Evolutionary conservation across 192 early-diverging fungal species (phyloP), one percentile per base, ranked within the genome.

Genomic region (Coemansia sp.): DNA sequence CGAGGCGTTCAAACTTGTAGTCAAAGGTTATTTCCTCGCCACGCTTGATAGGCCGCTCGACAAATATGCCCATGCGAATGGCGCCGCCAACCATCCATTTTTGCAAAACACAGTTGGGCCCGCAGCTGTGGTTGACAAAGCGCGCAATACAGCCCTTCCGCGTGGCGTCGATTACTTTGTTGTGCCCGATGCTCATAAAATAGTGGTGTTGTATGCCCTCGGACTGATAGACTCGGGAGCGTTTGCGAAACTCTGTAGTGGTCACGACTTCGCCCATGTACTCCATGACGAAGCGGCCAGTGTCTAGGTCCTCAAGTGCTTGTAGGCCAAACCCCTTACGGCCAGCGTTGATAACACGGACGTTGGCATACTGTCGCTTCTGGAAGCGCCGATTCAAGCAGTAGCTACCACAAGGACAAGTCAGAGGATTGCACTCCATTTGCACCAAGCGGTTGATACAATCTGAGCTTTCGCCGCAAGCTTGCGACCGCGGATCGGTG

Each of bases 91-190:
- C 94, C 48, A 98, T 90, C 98, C 98, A 99, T 73, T 98, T 99
- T 66, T 97, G 93, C 53, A 95, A 79, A 51, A 89, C 92, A 68
- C 95, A 95, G 76, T 99, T 99, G 21, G 98, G 95, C 31, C 87
- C 87, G 81, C 98, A 99, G 64, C 92, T 94, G 77, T 99, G 98
- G 81, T 99, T 99, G 78, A 99, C 95, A 70, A 98, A 99, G 25
- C 98, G 89, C 25, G 96, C 93, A 32, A 95, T 82, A 64, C 94
- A 95, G 15, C 98, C 98, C 62, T 90, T 93, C 62, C 90, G 88
- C 5, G 91, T 94, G 12, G 98, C 98, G 73, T 99, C 98, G 63
- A 99, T 97, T 50, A 96, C 87, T 86, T 95, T 95, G 70, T 95
- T 90, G n/a, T 90, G 86, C 61, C 93, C 92, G 12, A 98, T 80